Conservation (phyloP, 2,329 filamentous ascomycete genomes). For the Ophiostoma tasmaniense region DNA sequence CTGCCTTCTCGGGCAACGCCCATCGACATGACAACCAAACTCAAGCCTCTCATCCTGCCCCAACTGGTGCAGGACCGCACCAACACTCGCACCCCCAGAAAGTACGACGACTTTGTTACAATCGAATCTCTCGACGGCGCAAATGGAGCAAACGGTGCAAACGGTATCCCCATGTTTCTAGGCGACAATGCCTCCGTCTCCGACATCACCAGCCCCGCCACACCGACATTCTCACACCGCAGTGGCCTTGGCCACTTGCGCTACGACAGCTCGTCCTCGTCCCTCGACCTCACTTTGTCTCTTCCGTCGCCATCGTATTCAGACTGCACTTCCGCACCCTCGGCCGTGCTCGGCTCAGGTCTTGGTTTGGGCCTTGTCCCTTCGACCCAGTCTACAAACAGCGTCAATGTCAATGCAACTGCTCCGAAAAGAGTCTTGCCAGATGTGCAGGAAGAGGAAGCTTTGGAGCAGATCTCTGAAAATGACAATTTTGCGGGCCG, state of each 20-base stretch:
- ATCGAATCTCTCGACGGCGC: slow-evolving; percentile 24
- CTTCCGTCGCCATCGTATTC: slow-evolving; percentile 25
- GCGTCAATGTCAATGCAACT: slow-evolving; percentile 27
- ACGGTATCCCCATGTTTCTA: slow-evolving; percentile 35
- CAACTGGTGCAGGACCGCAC: slow-evolving; percentile 43
- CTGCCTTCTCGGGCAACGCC: slow-evolving; percentile 6
- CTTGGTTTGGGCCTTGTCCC: slow-evolving; percentile 30
- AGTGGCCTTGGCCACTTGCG: slow-evolving; percentile 43
- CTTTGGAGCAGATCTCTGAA: slow-evolving; percentile 53
- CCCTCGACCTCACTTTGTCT: slow-evolving; percentile 52
- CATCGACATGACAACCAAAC: slow-evolving; percentile 36
- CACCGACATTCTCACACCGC: slow-evolving; percentile 54
- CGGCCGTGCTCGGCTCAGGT: slow-evolving; percentile 22
- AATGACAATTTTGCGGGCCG: not conserved
- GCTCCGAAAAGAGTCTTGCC: slow-evolving; percentile 61
- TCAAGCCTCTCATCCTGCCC: slow-evolving; percentile 47
- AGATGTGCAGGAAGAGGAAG: slow-evolving; percentile 82
- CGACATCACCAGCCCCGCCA: slow-evolving; percentile 60
- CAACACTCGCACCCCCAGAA: slow-evolving; percentile 23
- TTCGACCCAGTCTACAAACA: not conserved
- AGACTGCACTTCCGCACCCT: slow-evolving; percentile 50
- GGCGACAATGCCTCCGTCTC: slow-evolving; percentile 48
- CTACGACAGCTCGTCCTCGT: slow-evolving; percentile 67
- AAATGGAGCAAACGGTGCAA: slow-evolving; percentile 23
- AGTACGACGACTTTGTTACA: slow-evolving; percentile 30